Base-by-base conservation (phyloP, 2,329 filamentous ascomycete species). In the Aspergillus melleus region DNA sequence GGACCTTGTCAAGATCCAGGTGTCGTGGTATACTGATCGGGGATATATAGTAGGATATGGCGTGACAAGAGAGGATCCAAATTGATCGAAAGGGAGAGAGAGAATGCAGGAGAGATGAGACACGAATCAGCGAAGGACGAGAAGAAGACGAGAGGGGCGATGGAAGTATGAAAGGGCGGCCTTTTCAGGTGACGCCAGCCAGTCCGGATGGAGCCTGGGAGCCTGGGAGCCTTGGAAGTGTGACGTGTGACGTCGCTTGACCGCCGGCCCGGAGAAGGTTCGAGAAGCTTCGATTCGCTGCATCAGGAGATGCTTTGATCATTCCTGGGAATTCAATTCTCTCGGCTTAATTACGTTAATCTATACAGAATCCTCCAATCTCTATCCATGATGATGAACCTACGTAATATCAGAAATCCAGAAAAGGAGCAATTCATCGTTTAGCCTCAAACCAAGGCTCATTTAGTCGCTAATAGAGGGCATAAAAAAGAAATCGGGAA, bases 161-260 rank as follows among this genome's bases (percentile, higher is more conserved):
- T 29, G 19, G 29, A 49, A 51, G 54, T 50, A 56, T 57, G 50
- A 60, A 42, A 52, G 36, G 32, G 52, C 61, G 32, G 52, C 61
- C 56, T 64, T 57, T 63, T 61, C 54, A 62, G 59, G 61, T 66
- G 63, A 63, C 51, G 60, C 54, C 57, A 57, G 54, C 39, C 36
- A 59, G 54, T 58, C 54, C 55, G 22, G 52, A 57, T 22, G 42
- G 49, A 58, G 32, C 32, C 32, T 36, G 32, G 32, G 14, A 36
- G 58, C 49, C 57, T 58, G 60, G 60, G 26, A 29, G 26, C 6
- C 26, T 29, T 29, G 26, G 26, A 29, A 36, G 24, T 53, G 66
- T 74, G 72, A 73, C 71, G 71, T 72, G 71, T 70, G 71, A 74
- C 69, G 22, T 47, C 44, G 67, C 49, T 70, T 61, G 64, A 61